Percentiles rank a stretch among this genome's conserved stretches.
Conservation (phyloP, 345 rosid species). For the Turnera subulata region DNA sequence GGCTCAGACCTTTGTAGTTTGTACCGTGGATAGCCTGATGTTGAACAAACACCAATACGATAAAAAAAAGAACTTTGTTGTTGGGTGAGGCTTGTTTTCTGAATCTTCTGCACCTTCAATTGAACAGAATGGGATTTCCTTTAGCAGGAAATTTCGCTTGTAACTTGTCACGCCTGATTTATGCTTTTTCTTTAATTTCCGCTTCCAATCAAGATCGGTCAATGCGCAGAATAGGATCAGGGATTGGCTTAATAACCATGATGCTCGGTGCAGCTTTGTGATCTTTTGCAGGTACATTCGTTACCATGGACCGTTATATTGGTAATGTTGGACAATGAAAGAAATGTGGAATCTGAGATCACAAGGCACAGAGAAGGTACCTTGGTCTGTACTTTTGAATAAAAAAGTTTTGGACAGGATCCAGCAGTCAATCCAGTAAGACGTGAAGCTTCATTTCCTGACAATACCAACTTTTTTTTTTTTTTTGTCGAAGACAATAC, state of each 20-base stretch:
- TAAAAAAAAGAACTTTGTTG: too few relatives aligned
- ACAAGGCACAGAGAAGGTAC: conserved; percentile 33
- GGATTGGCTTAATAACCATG: too few relatives aligned
- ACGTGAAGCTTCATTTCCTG: conserved; percentile 28
- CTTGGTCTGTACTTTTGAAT: too few relatives aligned
- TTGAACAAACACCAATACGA: too few relatives aligned
- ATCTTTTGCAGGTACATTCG: conserved; percentile 53
- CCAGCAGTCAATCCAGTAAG: conserved; percentile 15
- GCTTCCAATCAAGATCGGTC: not conserved
- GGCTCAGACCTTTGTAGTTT: too few relatives aligned
- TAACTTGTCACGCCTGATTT: conserved; percentile 26
- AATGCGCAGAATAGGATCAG: not conserved
- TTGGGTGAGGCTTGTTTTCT: too few relatives aligned
- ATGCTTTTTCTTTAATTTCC: conserved; percentile 22
- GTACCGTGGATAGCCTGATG: too few relatives aligned
- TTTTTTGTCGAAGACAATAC: too few relatives aligned
- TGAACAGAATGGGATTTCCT: not conserved
- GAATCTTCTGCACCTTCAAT: too few relatives aligned
- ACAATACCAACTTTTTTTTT: conserved; percentile 22
- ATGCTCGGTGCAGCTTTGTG: too few relatives aligned
- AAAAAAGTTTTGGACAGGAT: conserved; percentile 25
- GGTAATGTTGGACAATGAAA: conserved; percentile 38
- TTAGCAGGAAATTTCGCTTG: conserved; percentile 27
- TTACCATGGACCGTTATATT: conserved; percentile 42
- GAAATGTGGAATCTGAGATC: conserved; percentile 56